Base-by-base conservation (phyloP, 805 yeast species). In the Ogataea dorogensis region DNA sequence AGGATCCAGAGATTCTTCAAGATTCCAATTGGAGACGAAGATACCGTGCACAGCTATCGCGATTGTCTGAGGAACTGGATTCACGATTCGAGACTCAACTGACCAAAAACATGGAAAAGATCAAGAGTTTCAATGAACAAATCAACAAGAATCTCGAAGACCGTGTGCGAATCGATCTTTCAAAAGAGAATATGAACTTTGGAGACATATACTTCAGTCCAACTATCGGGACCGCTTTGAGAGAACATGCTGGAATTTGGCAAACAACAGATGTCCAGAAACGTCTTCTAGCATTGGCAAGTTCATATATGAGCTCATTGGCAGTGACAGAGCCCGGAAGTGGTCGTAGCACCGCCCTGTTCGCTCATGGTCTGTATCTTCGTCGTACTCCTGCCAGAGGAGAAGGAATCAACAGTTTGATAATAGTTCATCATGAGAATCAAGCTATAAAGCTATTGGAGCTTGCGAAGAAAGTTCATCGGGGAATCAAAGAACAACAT, bases 281-380 rank as follows among this genome's bases (percentile, higher is more conserved):
- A 21, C 43, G 58, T 23, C 33, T 61, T 7, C 41, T 56, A 17
- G 47, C 63, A 0, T 35, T 61, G 13, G 41, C 56, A 25, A 37
- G 49, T 1, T 51, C 56, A 1, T 34, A 35, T 20, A 31, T 59
- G 17, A 59, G 65, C 26, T 47, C 64, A 2, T 34, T 63, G 1
- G 57, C 63, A 1, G 52, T 57, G 16, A 58, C 57, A 4, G 53
- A 56, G 3, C 53, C 49, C 11, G 66, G 65, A 1, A 42, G 51
- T 13, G 68, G 68, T 10, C 48, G 46, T 23, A 48, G 63, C 1
- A 24, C 51, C n/a, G 44, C 59, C 1, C 13, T 61, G 10, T 24
- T 61, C 5, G 21, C 50, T 9, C 50, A 60, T 17, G 58, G 60
- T 2, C 40, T 63, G 24, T 40, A 44, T 17, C 28, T 49, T 5